Percentiles rank a stretch among this genome's conserved stretches.
Conservation (phyloP, 768 basidiomycete species). For the Cystobasidium ongulense region DNA sequence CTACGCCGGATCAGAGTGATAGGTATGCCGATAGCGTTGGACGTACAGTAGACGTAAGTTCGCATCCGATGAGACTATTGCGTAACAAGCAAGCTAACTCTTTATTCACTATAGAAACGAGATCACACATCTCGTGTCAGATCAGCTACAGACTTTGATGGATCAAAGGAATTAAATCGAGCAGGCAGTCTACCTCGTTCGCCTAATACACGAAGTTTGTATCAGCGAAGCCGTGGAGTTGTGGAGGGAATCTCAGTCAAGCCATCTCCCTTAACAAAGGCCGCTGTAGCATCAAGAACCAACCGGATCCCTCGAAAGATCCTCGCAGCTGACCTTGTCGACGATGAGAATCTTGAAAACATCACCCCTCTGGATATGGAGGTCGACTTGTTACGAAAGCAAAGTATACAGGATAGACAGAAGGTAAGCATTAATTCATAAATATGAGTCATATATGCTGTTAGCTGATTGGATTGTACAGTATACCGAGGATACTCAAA, state of each 20-base stretch:
- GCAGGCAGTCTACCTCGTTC: constrained; percentile 16
- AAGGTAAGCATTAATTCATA: not conserved
- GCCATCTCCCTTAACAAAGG: not conserved
- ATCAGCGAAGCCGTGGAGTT: constrained; percentile 8
- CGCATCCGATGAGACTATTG: not conserved
- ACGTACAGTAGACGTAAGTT: not conserved
- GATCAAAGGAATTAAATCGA: not conserved
- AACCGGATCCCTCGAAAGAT: constrained; percentile 16
- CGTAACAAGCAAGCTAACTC: no score
- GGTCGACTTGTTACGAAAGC: not conserved
- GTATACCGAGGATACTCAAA: not conserved
- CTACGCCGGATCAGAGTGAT: not conserved
- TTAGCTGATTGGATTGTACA: not conserved
- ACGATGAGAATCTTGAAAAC: not conserved
- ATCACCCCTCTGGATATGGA: not conserved
- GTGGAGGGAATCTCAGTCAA: not conserved
- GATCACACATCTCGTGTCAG: not conserved
- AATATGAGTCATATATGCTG: not conserved
- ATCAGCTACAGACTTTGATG: not conserved
- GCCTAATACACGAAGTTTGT: constrained; percentile 24
- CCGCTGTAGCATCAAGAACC: not conserved
- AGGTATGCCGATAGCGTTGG: not conserved
- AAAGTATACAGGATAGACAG: constrained; percentile 2
- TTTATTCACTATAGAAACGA: not conserved
- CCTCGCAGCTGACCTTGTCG: not conserved